These are phyloP conservation scores for Neurospora sublineolata DNA, from an alignment of 495 filamentous ascomycete genomes.

Conservation along the genomic window DNA sequence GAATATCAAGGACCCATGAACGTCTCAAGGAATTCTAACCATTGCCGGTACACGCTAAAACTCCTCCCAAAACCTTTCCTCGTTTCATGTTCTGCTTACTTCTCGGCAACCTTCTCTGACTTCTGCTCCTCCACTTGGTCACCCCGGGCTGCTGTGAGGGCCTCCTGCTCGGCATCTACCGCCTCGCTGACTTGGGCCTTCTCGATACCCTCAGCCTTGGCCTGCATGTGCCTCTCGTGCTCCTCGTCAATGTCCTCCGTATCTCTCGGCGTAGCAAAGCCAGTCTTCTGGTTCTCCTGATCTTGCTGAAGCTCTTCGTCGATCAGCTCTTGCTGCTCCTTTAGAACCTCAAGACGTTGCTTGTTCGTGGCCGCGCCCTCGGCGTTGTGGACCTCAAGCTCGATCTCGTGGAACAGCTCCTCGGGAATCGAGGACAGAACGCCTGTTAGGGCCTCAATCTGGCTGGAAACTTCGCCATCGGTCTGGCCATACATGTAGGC, in stretches of 20 bases:
- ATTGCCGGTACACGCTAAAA: neutral
- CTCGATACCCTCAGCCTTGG: constrained; percentile 25
- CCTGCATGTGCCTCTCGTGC: constrained; percentile 35
- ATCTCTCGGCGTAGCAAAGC: constrained; percentile 63
- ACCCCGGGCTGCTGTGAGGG: constrained; percentile 9
- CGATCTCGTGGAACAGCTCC: constrained; percentile 98
- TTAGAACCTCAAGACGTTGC: constrained; percentile 96
- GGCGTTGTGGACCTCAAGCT: constrained; percentile 93
- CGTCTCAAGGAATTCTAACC: neutral
- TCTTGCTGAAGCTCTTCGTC: constrained; percentile 92
- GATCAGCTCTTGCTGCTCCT: constrained; percentile 97
- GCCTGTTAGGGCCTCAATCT: constrained; percentile 86
- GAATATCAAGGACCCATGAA: neutral
- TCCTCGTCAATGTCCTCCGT: constrained; percentile 74
- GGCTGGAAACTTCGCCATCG: constrained; percentile 70
- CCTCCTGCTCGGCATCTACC: constrained; percentile 32
- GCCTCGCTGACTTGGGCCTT: constrained; percentile 33
- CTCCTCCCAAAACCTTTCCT: neutral
- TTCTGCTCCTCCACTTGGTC: constrained; percentile 16
- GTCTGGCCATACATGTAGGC: constrained; percentile 92
- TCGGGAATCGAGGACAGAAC: constrained; percentile 92
- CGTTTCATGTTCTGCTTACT: neutral
- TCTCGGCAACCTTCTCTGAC: constrained; percentile 1
- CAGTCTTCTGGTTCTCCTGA: constrained; percentile 55
- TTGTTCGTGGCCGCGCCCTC: constrained; percentile 98